A percentile compares a stretch with the other conserved stretches of the same genome.
These are phyloP conservation scores for Sporisorium reilianum DNA, from an alignment of 1,284 basidiomycete species.

Conservation along the genomic window DNA sequence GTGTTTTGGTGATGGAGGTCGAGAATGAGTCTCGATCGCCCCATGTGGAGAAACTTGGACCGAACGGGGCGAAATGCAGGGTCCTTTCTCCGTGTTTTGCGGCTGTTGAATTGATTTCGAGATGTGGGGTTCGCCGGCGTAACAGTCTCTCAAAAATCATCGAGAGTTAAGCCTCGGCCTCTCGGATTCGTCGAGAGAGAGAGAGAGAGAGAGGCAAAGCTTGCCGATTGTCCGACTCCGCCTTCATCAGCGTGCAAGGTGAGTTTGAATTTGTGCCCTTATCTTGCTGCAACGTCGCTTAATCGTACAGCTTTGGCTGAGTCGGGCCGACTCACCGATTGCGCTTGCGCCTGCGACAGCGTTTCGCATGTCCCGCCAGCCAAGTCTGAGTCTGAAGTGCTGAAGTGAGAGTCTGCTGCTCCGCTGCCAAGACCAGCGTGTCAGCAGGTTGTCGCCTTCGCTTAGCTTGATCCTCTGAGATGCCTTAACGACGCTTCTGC, in stretches of 20 bases:
- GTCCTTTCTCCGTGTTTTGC: neutral
- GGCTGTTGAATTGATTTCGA: no score
- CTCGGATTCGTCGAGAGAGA: neutral
- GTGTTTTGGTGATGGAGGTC: neutral
- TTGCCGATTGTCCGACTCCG: neutral
- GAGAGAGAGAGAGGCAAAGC: no score
- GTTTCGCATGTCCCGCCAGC: neutral
- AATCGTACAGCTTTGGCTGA: constrained; percentile 4
- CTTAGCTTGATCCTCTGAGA: neutral
- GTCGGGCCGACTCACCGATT: constrained; percentile 19
- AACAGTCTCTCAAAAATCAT: neutral
- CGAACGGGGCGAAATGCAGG: neutral
- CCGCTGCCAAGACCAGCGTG: neutral
- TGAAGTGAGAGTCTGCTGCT: neutral
- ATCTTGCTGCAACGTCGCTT: constrained; percentile 6
- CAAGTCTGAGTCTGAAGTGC: neutral
- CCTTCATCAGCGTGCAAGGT: constrained; percentile 7
- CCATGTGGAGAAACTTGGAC: neutral
- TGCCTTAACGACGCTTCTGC: neutral
- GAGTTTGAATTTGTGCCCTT: constrained; percentile 4
- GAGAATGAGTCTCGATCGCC: neutral
- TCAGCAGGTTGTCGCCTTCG: neutral
- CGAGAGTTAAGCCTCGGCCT: neutral
- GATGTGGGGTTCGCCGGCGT: neutral
- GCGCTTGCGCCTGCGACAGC: neutral